Evolutionary conservation across 805 yeast genomes (phyloP).

Genomic region (Ogataea siamensis): DNA sequence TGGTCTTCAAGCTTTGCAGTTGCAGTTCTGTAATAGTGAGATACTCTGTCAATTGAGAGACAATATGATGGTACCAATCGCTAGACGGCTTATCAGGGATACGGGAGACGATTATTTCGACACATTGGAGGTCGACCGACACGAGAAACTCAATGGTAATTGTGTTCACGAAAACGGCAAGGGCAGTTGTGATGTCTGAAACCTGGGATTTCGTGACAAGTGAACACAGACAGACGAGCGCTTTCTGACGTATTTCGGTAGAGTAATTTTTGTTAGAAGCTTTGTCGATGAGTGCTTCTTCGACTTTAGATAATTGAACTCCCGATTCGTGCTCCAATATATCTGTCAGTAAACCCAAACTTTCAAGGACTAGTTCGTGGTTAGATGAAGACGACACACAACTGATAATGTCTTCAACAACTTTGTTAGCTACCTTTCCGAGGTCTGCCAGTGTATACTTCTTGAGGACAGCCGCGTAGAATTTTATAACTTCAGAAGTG

Average conservation of each 20-base stretch:
- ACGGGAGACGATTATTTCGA: slow-evolving; percentile 18
- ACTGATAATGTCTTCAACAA: slow-evolving; percentile 22
- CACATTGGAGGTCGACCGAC: slow-evolving; percentile 21
- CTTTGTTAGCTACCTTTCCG: slow-evolving; percentile 27
- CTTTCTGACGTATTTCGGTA: slow-evolving; percentile 32
- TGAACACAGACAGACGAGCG: slow-evolving; percentile 24
- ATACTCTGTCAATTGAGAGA: slow-evolving; percentile 21
- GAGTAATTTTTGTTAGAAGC: slow-evolving; percentile 33
- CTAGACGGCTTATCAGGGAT: slow-evolving; percentile 9
- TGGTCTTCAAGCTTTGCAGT: slow-evolving; percentile 18
- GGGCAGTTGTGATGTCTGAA: slow-evolving; percentile 3
- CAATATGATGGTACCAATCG: slow-evolving; percentile 23
- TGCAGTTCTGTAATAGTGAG: slow-evolving; percentile 22
- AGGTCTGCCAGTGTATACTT: slow-evolving; percentile 33
- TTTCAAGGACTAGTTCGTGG: slow-evolving; percentile 34
- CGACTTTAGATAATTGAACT: slow-evolving; percentile 7
- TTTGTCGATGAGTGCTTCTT: slow-evolving; percentile 23
- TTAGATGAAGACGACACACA: slow-evolving; percentile 26
- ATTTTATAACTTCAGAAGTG: slow-evolving; percentile 35
- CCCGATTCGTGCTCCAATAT: slow-evolving; percentile 17
- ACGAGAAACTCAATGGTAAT: slow-evolving; percentile 32
- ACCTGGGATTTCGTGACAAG: slow-evolving; percentile 18
- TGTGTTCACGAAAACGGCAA: slow-evolving; percentile 24
- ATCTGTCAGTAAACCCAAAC: slow-evolving; percentile 23
- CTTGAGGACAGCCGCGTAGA: slow-evolving; percentile 36